Percentiles rank a stretch among this genome's conserved stretches.
Evolutionary conservation across 2,329 filamentous ascomycete species (phyloP).

Genomic region (Ceratocystis albifundus): DNA sequence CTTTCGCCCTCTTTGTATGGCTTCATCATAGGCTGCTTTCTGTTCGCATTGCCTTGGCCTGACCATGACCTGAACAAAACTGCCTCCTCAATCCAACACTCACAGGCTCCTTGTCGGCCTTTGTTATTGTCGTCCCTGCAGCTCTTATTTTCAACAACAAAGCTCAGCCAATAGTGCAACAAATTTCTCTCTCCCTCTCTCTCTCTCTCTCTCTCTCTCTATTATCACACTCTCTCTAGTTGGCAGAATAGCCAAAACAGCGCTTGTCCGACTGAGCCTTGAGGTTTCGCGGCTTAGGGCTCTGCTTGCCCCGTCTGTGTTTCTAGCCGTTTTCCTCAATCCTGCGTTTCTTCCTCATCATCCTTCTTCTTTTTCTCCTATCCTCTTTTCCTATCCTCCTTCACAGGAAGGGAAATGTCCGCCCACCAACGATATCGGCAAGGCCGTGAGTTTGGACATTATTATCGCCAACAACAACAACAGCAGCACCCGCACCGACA

Average conservation of each 20-base stretch:
- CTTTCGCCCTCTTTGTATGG: too few species aligned
- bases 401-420: slow-evolving; percentile 6
- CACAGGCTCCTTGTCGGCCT: too few species aligned
- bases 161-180: not conserved
- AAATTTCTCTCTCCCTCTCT: not conserved
- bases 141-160: too few species aligned
- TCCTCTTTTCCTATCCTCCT: not conserved
- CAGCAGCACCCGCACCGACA: not conserved
- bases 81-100: too few species aligned
- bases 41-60: too few species aligned
- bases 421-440: slow-evolving; percentile 10
- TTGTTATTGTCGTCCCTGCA: too few species aligned
- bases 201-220: not conserved
- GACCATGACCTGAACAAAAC: too few species aligned
- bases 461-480: not conserved
- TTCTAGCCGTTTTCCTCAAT: not conserved
- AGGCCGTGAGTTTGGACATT: slow-evolving; percentile 15
- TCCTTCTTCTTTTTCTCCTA: not conserved
- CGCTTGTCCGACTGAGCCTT: not conserved
- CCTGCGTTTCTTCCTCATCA: not conserved
- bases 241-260: not conserved
- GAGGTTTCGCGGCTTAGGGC: too few species aligned
- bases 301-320: not conserved
- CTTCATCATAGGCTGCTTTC: too few species aligned
- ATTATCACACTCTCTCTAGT: not conserved